phyloP scores from a whole-genome alignment of 805 yeast species.

The Kuraishia cidri region DNA sequence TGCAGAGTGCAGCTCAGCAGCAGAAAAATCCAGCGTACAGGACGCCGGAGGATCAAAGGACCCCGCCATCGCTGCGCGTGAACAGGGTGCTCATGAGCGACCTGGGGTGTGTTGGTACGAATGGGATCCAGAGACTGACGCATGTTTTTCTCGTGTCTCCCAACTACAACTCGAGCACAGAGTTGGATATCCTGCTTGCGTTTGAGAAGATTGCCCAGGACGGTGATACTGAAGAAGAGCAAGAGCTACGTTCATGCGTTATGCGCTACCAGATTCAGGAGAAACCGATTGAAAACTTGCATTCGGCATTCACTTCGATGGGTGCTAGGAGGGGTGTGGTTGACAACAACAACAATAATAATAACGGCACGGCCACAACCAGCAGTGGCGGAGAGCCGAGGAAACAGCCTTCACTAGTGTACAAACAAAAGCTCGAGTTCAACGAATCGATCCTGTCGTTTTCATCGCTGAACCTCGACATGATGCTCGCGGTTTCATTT shows the following conservation, averaged over 20 bases:
- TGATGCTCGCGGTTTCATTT: slow-evolving; percentile 26
- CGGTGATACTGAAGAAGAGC: no score
- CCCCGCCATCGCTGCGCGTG: slow-evolving; percentile 27
- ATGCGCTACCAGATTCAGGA: slow-evolving; percentile 16
- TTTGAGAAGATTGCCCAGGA: slow-evolving; percentile 19
- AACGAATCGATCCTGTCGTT: slow-evolving; percentile 18
- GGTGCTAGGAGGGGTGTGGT: not conserved
- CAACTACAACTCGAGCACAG: slow-evolving; percentile 27
- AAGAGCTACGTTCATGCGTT: no score
- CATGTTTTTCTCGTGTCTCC: slow-evolving; percentile 38
- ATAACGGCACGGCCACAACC: not conserved
- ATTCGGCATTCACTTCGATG: slow-evolving; percentile 3
- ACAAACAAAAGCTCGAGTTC: slow-evolving; percentile 8
- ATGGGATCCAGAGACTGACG: slow-evolving; percentile 15
- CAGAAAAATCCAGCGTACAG: slow-evolving; percentile 37
- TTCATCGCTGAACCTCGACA: slow-evolving; percentile 27
- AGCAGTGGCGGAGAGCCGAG: not conserved
- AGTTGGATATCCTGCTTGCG: slow-evolving; percentile 34
- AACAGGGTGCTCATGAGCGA: slow-evolving; percentile 19
- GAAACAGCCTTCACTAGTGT: slow-evolving; percentile 6
- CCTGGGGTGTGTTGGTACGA: slow-evolving; percentile 10
- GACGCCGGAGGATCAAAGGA: slow-evolving; percentile 36
- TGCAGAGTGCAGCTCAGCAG: slow-evolving; percentile 35
- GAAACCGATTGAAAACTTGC: slow-evolving; percentile 1
- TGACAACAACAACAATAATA: not conserved